These are phyloP conservation scores for Halocafeteria seosinensis DNA, from an alignment of 108 stramenopile genomes.

Conservation along the genomic window DNA sequence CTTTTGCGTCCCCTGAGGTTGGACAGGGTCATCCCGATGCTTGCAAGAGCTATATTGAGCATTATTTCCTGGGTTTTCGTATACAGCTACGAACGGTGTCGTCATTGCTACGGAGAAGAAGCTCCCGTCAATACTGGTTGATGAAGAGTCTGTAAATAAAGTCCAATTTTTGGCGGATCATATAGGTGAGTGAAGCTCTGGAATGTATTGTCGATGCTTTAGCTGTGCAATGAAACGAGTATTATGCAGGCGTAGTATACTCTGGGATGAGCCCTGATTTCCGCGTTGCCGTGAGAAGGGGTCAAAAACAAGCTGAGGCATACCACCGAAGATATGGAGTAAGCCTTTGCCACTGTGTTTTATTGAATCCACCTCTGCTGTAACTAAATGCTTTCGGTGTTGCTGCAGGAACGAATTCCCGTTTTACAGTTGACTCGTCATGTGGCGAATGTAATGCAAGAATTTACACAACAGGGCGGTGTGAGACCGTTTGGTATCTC, in stretches of 20 bases:
- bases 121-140: conserved; percentile 63
- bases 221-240: too few species aligned
- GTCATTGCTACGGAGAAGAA: conserved; percentile 98
- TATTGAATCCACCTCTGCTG: too few species aligned
- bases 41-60: too few species aligned
- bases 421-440: conserved; percentile 72
- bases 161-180: conserved; percentile 56
- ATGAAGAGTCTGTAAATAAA: conserved; percentile 62
- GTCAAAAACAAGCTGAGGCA: conserved; percentile 75
- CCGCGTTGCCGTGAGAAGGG: conserved; percentile 79
- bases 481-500: conserved; percentile 91
- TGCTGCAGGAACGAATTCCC: conserved; percentile 50
- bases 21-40: too few species aligned
- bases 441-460: conserved; percentile 90
- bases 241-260: conserved; percentile 65
- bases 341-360: too few species aligned
- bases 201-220: too few species aligned
- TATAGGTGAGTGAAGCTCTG: neutral
- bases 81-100: conserved; percentile 79
- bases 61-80: neutral
- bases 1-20: too few species aligned
- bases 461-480: conserved; percentile 82
- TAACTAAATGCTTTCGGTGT: too few species aligned
- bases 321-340: conserved; percentile 66
- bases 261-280: conserved; percentile 96